Base-by-base conservation (phyloP, 495 filamentous ascomycete genomes). In the Penicillium tannophilum region DNA sequence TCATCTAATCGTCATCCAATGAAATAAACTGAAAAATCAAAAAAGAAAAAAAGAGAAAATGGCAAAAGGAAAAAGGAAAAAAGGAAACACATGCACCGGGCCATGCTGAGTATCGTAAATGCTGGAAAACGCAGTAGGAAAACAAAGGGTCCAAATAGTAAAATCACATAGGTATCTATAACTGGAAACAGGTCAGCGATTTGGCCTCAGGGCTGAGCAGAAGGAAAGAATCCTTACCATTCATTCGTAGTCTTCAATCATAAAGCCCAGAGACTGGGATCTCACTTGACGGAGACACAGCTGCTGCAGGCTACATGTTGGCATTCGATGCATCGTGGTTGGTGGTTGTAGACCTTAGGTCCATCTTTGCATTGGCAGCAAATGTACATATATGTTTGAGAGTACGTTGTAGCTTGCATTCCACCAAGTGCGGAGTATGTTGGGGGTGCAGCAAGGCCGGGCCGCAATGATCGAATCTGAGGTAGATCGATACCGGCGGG, bases 331-430 rank as follows among this genome's bases (percentile, higher is more conserved):
- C 77, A 79, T 6, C 19, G 17, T 0, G 71, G 67, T 55, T 79
- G 71, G 30, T 50, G 17, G n/a, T 71, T 55, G 59, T 60, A 78
- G 20, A 76, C 54, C 52, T 79, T 78, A 0, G 77, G 77, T 0
- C 77, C 77, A 28, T 79, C 77, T 0, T 57, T 16, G 58, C 77
- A 79, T 1, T 57, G 3, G 65, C 77, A 79, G 66, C 77, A 79
- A 52, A 74, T 65, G 50, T 73, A 79, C 60, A 74, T 59, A 49
- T 68, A 59, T 2, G 62, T 59, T 2, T 42, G 14, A 16, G 26
- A 35, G 44, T 62, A 49, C 12, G 42, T 36, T 5, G 12, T 47
- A 9, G 9, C 20, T 26, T 57, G 51, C 11, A 42, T 20, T 16
- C n/a, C 48, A 9, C 48, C 48, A 19, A 17, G 16, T 31, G 49